These are phyloP conservation scores for Cytospora piceae DNA, from an alignment of 2,329 filamentous ascomycete genomes.

Conservation along the genomic window DNA sequence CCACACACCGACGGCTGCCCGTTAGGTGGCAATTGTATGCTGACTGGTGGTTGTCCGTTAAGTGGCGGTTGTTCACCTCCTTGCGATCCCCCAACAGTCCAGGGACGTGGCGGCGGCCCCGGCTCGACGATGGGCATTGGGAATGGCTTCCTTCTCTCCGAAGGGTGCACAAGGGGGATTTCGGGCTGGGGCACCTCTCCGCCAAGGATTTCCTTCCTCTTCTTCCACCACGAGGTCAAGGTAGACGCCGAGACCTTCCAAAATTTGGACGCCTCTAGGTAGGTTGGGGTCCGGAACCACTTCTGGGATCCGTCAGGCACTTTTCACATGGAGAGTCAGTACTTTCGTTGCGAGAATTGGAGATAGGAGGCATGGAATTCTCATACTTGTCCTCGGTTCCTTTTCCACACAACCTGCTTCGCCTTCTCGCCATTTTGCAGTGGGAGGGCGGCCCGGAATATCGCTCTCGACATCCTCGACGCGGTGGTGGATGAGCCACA, in stretches of 20 bases:
- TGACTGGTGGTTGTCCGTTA: neutral
- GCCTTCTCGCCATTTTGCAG: neutral
- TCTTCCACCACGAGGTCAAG: constrained; percentile 5
- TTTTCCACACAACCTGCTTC: neutral
- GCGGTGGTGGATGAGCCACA: constrained; percentile 15
- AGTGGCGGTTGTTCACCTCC: neutral
- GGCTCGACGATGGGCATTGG: neutral
- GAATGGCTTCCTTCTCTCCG: neutral
- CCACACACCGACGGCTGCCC: neutral
- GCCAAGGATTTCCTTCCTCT: neutral
- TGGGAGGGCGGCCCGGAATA: neutral
- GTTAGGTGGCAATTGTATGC: neutral
- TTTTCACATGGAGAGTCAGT: neutral
- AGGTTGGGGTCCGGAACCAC: constrained; percentile 8
- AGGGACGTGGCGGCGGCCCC: neutral
- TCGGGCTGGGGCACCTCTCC: constrained; percentile 3
- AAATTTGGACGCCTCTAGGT: constrained; percentile 3
- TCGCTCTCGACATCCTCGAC: constrained; percentile 7
- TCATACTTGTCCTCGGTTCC: neutral
- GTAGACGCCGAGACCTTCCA: constrained; percentile 8
- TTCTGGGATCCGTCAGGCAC: constrained; percentile 11
- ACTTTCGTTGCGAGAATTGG: neutral
- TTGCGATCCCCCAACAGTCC: neutral
- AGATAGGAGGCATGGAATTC: neutral
- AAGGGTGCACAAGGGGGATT: constrained; percentile 4